These are phyloP conservation scores for Diplogelasinospora grovesii DNA, from an alignment of 495 filamentous ascomycete species.

Conservation along the genomic window DNA sequence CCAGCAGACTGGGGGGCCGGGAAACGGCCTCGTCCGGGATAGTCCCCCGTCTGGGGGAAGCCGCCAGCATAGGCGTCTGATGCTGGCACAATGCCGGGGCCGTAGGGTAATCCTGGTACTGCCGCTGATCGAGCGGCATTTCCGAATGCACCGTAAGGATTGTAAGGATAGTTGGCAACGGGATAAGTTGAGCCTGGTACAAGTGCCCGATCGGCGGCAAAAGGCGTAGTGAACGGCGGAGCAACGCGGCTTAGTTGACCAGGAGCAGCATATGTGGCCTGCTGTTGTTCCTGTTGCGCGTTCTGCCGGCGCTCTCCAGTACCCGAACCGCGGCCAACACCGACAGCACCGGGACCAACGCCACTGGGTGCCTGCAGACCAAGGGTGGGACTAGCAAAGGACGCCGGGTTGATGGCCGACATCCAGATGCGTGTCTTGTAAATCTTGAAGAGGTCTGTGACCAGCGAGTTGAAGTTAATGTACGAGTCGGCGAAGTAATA, in stretches of 20 bases:
- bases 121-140: slow-evolving; percentile 32
- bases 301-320: slow-evolving; percentile 43
- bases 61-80: slow-evolving; percentile 36
- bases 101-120: slow-evolving; percentile 25
- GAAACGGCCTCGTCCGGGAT: slow-evolving; percentile 37
- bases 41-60: slow-evolving; percentile 38
- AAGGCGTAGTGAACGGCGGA: slow-evolving; percentile 29
- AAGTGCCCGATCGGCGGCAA: slow-evolving; percentile 29
- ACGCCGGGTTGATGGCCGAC: slow-evolving; percentile 97
- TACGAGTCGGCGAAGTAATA: slow-evolving; percentile 98
- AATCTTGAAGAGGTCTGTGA: slow-evolving; percentile 96
- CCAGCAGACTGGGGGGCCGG: slow-evolving; percentile 31
- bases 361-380: slow-evolving; percentile 61
- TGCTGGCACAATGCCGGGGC: slow-evolving; percentile 31
- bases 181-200: slow-evolving; percentile 29
- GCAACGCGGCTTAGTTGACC: slow-evolving; percentile 31
- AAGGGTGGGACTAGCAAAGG: slow-evolving; percentile 78
- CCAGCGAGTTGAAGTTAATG: slow-evolving; percentile 97
- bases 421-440: slow-evolving; percentile 99
- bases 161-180: slow-evolving; percentile 30
- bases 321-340: slow-evolving; percentile 31
- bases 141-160: slow-evolving; percentile 39
- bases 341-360: slow-evolving; percentile 55
- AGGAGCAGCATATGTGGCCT: slow-evolving; percentile 28
- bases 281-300: slow-evolving; percentile 36